These are phyloP conservation scores for Aspergillus nomiae DNA, from an alignment of 2,329 filamentous ascomycete species.

Conservation along the genomic window DNA sequence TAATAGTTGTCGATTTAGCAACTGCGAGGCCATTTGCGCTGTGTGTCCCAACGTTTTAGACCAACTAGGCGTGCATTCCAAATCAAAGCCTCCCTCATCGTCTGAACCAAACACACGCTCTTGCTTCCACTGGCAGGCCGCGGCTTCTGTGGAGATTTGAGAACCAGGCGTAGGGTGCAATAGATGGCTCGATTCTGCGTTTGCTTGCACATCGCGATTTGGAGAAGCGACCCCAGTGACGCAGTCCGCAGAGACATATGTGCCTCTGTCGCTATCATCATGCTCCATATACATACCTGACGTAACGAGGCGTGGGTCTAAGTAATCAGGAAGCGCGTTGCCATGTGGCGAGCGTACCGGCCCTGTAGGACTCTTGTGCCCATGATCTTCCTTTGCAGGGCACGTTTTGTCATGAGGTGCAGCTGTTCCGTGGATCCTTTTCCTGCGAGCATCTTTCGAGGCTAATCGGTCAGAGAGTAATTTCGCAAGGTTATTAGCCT, in stretches of 20 bases:
- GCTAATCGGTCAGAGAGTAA: constrained; percentile 77
- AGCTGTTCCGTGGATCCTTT: constrained; percentile 29
- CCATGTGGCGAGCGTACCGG: constrained; percentile 1
- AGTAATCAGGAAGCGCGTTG: constrained; percentile 20
- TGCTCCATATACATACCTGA: constrained; percentile 12
- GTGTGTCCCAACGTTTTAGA: constrained; percentile 3
- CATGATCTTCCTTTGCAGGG: constrained; percentile 12
- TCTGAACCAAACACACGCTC: constrained; percentile 17
- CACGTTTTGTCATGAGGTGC: constrained; percentile 5
- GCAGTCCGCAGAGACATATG: constrained; percentile 9
- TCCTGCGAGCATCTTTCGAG: constrained; percentile 71
- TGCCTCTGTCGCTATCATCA: constrained; percentile 3
- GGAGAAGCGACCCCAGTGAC: constrained; percentile 5
- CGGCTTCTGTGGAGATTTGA: neutral
- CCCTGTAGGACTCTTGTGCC: constrained; percentile 2
- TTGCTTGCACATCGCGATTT: neutral
- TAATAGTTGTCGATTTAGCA: constrained; percentile 5
- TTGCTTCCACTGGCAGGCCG: constrained; percentile 19
- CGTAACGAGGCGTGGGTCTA: constrained; percentile 33
- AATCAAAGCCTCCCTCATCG: constrained; percentile 14
- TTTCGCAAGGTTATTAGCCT: constrained; percentile 67
- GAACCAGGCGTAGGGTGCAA: constrained; percentile 2
- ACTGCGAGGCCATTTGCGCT: constrained; percentile 2
- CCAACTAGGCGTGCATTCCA: constrained; percentile 19
- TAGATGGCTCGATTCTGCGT: constrained; percentile 5